Percentiles rank a stretch among this genome's conserved stretches.
phyloP scores from a whole-genome alignment of 23 red algal species.

The Pyropia yezoensis region DNA sequence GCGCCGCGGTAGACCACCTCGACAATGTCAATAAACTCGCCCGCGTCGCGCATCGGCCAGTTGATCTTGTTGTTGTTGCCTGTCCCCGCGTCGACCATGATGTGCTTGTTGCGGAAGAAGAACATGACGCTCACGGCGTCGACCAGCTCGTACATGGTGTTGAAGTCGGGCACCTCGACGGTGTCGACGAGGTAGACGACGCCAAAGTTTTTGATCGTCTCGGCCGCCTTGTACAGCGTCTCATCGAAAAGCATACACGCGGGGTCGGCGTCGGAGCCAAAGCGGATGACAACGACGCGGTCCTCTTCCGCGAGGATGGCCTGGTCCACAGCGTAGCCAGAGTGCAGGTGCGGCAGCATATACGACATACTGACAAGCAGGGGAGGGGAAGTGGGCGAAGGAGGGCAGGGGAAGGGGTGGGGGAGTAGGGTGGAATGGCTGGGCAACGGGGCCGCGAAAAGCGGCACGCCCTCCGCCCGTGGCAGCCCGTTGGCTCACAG shows the following conservation, averaged over 20 bases:
- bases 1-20: slow-evolving; percentile 84
- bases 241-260: slow-evolving; percentile 97
- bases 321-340: slow-evolving; percentile 57
- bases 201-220: slow-evolving; percentile 86
- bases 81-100: slow-evolving; percentile 92
- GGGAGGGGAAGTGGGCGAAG: too few species aligned
- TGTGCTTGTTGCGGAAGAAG: slow-evolving; percentile 92
- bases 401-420: too few species aligned
- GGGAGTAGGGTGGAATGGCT: too few species aligned
- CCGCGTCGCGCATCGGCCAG: slow-evolving; percentile 57
- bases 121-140: slow-evolving; percentile 87
- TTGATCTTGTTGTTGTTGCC: slow-evolving; percentile 98
- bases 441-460: too few species aligned
- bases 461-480: too few species aligned
- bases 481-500: too few species aligned
- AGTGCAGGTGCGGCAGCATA: slow-evolving; percentile 57
- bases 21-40: slow-evolving; percentile 89
- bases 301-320: slow-evolving; percentile 64
- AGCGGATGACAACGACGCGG: slow-evolving; percentile 65
- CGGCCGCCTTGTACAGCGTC: slow-evolving; percentile 86
- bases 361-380: slow-evolving; percentile 28
- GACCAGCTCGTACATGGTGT: slow-evolving; percentile 58
- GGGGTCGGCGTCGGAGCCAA: slow-evolving; percentile 81
- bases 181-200: slow-evolving; percentile 90
- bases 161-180: slow-evolving; percentile 66